Base-by-base conservation (phyloP, 768 basidiomycete genomes). In the Arthromyces matolae region DNA sequence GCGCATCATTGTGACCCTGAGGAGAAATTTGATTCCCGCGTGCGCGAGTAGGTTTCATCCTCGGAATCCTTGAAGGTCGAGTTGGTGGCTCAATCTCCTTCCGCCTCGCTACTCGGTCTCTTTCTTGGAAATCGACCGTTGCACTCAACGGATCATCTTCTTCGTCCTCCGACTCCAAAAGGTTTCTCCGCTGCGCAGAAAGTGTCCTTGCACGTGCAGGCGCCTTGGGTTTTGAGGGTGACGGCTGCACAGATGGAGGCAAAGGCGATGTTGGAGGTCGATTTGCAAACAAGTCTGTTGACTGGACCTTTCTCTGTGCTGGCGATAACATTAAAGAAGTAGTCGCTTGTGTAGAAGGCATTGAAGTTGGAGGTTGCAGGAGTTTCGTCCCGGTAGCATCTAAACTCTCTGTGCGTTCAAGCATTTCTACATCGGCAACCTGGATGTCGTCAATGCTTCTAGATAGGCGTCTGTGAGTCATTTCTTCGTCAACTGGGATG, bases 191-290 rank as follows among this genome's bases (percentile, higher is more conserved):
- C 27, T 45, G 50, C 25, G 12, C 16, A n/a, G 42, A 46, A 10
- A 48, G 41, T 42, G 49, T 49, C 22, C 53, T 57, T 20, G 64
- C 63, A n/a, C 83, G 78, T 8, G 68, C 68, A 1, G 84, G 88
- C 3, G 84, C 80, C 0, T 69, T 71, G 0, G 79, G 79, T 58
- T 76, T 78, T 5, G 76, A 73, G 1, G 84, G 82, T 1, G 77
- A 75, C 31, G 72, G 66, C 9, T 81, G 83, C 56, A 89, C 65
- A 1, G 87, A 87, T 2, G 72, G 66, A 10, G 81, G 83, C 56
- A 89, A 65, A 1, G 87, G 88, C 2, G 84, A 87, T 18, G 70
- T 71, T 0, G 86, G 86, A 0, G 72, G 74, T 1, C 87, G 81
- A 51, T 71, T 79, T 32, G 78, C 72, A 55, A 88, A 83, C 4